Conservation (phyloP, 2,329 filamentous ascomycete species). For the Phialophora chinensis region DNA sequence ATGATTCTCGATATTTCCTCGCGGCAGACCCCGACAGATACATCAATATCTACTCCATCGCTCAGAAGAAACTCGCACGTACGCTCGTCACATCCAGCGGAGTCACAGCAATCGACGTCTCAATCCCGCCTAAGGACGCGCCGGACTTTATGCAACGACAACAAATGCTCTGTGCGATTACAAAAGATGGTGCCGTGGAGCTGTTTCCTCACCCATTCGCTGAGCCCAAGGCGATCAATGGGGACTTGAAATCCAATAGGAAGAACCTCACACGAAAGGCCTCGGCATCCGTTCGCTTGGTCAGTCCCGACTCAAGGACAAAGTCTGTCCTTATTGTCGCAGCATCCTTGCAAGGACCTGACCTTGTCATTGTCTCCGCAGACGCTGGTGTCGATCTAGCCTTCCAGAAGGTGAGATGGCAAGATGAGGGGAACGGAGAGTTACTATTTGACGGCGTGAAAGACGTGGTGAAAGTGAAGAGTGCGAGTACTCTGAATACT, state of each 20-base stretch:
- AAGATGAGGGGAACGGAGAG: conserved; percentile 51
- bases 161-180: conserved; percentile 54
- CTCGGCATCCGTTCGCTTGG: conserved; percentile 53
- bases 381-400: conserved; percentile 57
- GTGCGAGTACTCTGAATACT: conserved; percentile 51
- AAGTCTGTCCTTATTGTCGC: conserved; percentile 52
- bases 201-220: conserved; percentile 57
- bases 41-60: conserved; percentile 56
- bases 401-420: conserved; percentile 57
- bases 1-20: conserved; percentile 50
- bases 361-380: conserved; percentile 55
- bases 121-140: conserved; percentile 40
- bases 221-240: conserved; percentile 43
- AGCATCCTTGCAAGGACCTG: conserved; percentile 52
- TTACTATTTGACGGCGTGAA: conserved; percentile 53
- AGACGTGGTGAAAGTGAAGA: conserved; percentile 53
- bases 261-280: conserved; percentile 52
- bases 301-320: conserved; percentile 49
- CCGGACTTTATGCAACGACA: conserved; percentile 38
- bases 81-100: conserved; percentile 58
- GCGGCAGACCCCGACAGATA: conserved; percentile 58
- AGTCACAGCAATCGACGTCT: conserved; percentile 49
- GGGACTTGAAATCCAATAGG: conserved; percentile 41
- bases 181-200: conserved; percentile 56
- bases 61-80: conserved; percentile 51